Conservation (phyloP, 192 early-diverging fungal genomes). For the Pilobolus umbonatus region DNA sequence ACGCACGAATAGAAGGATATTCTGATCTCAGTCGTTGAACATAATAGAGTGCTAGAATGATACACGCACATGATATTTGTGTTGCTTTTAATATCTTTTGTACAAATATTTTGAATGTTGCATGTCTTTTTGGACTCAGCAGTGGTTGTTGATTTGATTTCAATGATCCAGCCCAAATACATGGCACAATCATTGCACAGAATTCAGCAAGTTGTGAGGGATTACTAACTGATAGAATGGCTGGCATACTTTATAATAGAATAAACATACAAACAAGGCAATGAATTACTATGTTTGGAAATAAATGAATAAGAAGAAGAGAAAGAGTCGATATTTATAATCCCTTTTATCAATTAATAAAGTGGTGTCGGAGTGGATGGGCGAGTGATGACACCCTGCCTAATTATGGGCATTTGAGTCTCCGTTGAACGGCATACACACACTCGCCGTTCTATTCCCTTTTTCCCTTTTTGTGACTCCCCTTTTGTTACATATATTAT, state of each 20-base stretch:
- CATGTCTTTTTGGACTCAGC: conserved; percentile 3
- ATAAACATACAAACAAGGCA: no score
- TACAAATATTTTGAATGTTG: conserved; percentile 44
- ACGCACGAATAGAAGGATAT: conserved; percentile 54
- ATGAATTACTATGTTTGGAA: not conserved
- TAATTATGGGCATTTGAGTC: conserved; percentile 10
- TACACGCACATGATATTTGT: conserved; percentile 57
- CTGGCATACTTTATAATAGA: no score
- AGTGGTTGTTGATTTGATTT: not conserved
- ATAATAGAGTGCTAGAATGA: conserved; percentile 60
- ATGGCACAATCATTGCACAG: conserved; percentile 31
- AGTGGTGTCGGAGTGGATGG: not conserved
- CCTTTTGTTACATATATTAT: no score
- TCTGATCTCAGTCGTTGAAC: conserved; percentile 52
- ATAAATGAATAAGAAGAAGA: not conserved
- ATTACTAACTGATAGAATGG: conserved; percentile 14
- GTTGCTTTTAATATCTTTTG: conserved; percentile 53
- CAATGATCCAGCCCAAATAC: conserved; percentile 30
- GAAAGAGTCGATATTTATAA: not conserved
- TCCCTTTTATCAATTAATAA: not conserved
- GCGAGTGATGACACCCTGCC: not conserved
- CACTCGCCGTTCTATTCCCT: no score
- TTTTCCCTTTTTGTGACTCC: no score
- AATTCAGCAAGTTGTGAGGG: conserved; percentile 32
- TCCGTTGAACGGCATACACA: not conserved